These are phyloP conservation scores for Daldinia concentrica DNA, from an alignment of 495 filamentous ascomycete species.

Conservation along the genomic window DNA sequence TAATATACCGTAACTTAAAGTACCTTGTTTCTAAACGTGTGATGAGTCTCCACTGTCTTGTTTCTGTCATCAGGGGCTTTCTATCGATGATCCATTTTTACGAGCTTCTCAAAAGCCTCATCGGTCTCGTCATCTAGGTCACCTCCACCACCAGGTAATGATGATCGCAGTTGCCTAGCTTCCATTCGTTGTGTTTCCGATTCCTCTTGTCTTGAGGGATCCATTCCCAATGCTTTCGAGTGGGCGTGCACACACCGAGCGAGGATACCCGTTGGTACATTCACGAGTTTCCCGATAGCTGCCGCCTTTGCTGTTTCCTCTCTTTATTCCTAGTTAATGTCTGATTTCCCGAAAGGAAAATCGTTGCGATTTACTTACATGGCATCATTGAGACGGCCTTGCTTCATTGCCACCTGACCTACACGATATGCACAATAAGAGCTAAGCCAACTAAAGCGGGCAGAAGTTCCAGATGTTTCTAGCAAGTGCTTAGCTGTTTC, in stretches of 20 bases:
- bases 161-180: conserved; percentile 10
- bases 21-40: neutral
- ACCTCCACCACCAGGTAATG: conserved; percentile 15
- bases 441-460: conserved; percentile 28
- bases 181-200: conserved; percentile 18
- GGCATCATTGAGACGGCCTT: conserved; percentile 12
- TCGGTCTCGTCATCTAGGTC: conserved; percentile 22
- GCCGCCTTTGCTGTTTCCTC: conserved; percentile 10
- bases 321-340: neutral
- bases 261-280: conserved; percentile 12
- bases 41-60: neutral
- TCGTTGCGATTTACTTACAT: neutral
- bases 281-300: conserved; percentile 20
- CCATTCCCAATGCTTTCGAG: conserved; percentile 22
- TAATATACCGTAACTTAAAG: neutral
- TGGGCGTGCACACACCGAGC: conserved; percentile 20
- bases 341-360: neutral
- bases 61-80: neutral
- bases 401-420: conserved; percentile 21
- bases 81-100: conserved; percentile 25
- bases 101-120: conserved; percentile 24
- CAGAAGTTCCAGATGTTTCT: conserved; percentile 10
- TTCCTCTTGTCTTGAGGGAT: conserved; percentile 10
- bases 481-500: conserved; percentile 13
- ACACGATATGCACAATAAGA: conserved; percentile 26